phyloP scores from a whole-genome alignment of 768 basidiomycete genomes.

The Lentinula edodes region DNA sequence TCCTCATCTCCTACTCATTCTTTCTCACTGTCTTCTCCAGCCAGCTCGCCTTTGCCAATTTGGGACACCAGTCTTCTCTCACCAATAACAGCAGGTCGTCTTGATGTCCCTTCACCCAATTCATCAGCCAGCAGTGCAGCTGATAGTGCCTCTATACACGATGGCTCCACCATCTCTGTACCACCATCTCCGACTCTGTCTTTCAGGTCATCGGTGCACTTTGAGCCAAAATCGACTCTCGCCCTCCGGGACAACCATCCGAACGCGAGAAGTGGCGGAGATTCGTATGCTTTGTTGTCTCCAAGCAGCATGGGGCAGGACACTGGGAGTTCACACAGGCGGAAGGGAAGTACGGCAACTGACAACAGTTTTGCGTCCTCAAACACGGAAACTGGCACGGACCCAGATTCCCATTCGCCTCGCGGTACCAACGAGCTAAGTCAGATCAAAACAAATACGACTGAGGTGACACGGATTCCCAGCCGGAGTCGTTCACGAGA shows the following conservation, averaged over 20 bases:
- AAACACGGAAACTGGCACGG: constrained; percentile 29
- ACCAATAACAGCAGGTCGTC: constrained; percentile 12
- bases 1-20: not conserved
- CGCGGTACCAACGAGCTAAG: constrained; percentile 20
- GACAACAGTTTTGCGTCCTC: constrained; percentile 35
- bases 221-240: constrained; percentile 38
- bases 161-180: constrained; percentile 28
- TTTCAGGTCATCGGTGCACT: constrained; percentile 55
- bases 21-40: constrained; percentile 12
- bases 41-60: not conserved
- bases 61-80: constrained; percentile 17
- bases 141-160: constrained; percentile 21
- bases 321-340: constrained; percentile 29
- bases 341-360: constrained; percentile 58
- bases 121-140: constrained; percentile 10
- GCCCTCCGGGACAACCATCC: constrained; percentile 68
- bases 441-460: constrained; percentile 33
- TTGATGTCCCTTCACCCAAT: constrained; percentile 20
- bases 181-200: constrained; percentile 73
- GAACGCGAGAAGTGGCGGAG: constrained; percentile 45
- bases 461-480: constrained; percentile 29
- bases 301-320: constrained; percentile 21
- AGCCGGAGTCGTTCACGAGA: constrained; percentile 16
- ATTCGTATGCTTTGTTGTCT: constrained; percentile 46
- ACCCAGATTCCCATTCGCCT: constrained; percentile 35